Percentiles rank a stretch among this genome's conserved stretches.
phyloP scores from a whole-genome alignment of 2,329 filamentous ascomycete genomes.

The Ilyonectria sp. region DNA sequence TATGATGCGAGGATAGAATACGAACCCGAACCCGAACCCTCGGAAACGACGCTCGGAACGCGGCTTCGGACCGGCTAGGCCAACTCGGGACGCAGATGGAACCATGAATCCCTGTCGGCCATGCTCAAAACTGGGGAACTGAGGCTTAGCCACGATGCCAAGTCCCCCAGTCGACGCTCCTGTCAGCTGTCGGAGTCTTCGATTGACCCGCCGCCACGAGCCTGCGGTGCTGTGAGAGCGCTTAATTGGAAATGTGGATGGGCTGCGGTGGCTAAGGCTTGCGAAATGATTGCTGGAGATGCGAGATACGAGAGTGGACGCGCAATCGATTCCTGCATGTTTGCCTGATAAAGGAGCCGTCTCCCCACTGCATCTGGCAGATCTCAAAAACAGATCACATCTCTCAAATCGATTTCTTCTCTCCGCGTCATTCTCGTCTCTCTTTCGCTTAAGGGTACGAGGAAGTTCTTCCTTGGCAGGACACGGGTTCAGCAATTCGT shows the following conservation, averaged over 20 bases:
- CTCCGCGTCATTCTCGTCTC: neutral
- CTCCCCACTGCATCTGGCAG: neutral
- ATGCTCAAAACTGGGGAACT: constrained; percentile 15
- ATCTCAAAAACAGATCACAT: neutral
- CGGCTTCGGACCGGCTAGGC: constrained; percentile 44
- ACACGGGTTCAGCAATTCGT: neutral
- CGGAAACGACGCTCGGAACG: constrained; percentile 37
- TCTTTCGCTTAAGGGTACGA: neutral
- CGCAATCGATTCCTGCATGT: neutral
- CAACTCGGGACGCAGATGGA: neutral
- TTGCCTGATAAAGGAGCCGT: constrained; percentile 5
- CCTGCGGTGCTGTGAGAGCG: neutral
- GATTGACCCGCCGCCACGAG: neutral
- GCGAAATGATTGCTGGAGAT: constrained; percentile 17
- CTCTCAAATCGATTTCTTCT: neutral
- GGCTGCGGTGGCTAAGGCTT: neutral
- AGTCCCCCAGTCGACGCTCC: neutral
- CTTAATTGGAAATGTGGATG: neutral
- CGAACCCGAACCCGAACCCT: constrained; percentile 42
- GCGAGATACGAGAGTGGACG: constrained; percentile 19
- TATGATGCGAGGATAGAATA: constrained; percentile 24
- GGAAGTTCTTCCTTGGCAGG: neutral
- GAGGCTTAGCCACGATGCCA: neutral
- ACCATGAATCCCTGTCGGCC: constrained; percentile 24
- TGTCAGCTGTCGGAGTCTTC: neutral